Base-by-base conservation (phyloP, 2,329 filamentous ascomycete species). In the Verticillium zaregamsianum region DNA sequence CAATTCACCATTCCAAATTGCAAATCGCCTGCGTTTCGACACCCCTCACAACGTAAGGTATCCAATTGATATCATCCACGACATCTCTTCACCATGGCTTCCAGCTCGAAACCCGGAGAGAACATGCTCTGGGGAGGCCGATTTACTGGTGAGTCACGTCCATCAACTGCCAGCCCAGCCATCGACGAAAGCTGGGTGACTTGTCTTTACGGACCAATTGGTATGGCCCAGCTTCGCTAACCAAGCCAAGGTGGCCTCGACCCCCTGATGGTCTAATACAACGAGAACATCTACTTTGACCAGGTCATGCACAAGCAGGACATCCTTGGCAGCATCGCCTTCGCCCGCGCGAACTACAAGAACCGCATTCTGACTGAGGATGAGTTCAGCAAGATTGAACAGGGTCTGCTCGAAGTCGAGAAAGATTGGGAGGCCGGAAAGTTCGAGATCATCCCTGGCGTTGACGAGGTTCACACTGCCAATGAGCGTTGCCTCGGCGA, bases 181-280 rank as follows among this genome's bases (percentile, higher is more conserved):
- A 25, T 55, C 23, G 20, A 12, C n/a, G 31, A 45, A 55, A 14
- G 40, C 62, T 59, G 14, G 63, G 59, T 70, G n/a, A 65, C 72
- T 76, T 4, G 59, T 74, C 69, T 59, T 69, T 39, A 54, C 66
- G 65, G 23, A 49, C n/a, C 8, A 23, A 8, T 35, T 35, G 32
- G 32, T 4, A 8, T 5, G 32, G 6, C 8, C 2, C 6, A 35
- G 32, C 12, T 35, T 35, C 52, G 17, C 56, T 35, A 8, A 35
- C 3, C 6, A 3, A 12, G 32, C 5, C 62, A 69, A 90, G 90
- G 91, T 80, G 90, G 86, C 68, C 86, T 94, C 67, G 91, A 96
- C 77, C 91, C 92, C 60, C 84, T 96, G 59, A 96, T 96, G 92
- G 83, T 88, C 64, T 82, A 90, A 67, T 96, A 94, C 81, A 96